Percentiles rank a stretch among this genome's conserved stretches.
Evolutionary conservation across 371 early-diverging fungal genomes (phyloP).

Genomic region (Mortierella sp.): DNA sequence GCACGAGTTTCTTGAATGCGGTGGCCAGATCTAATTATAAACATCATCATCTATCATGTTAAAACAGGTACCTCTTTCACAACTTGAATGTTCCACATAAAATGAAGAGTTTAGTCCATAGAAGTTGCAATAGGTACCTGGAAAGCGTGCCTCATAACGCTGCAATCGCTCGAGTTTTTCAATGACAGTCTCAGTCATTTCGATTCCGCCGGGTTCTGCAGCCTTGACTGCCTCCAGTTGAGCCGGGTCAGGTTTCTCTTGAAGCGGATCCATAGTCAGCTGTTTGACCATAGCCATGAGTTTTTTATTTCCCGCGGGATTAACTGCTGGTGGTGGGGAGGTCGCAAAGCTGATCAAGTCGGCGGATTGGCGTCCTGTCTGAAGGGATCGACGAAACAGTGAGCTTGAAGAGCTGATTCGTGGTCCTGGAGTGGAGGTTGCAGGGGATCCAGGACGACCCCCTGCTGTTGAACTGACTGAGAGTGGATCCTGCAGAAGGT

Average conservation of each 20-base stretch:
- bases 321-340: constrained; percentile 18
- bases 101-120: neutral
- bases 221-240: constrained; percentile 47
- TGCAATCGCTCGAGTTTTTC: constrained; percentile 56
- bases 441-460: constrained; percentile 18
- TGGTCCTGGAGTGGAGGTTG: constrained; percentile 15
- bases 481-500: constrained; percentile 23
- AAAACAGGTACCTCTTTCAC: neutral
- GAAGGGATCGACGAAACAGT: constrained; percentile 41
- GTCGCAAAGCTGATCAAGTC: constrained; percentile 53
- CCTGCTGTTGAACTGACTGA: neutral
- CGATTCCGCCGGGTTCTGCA: constrained; percentile 43
- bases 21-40: constrained; percentile 39
- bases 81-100: too few species aligned
- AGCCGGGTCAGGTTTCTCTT: constrained; percentile 51
- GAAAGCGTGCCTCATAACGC: constrained; percentile 59
- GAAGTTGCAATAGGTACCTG: constrained; percentile 35
- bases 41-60: neutral
- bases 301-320: constrained; percentile 24
- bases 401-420: constrained; percentile 32
- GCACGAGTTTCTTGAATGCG: constrained; percentile 50
- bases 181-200: constrained; percentile 45
- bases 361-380: constrained; percentile 34
- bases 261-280: constrained; percentile 43
- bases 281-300: constrained; percentile 36